Base-by-base conservation (phyloP, 805 yeast genomes). In the Metschnikowia similis region DNA sequence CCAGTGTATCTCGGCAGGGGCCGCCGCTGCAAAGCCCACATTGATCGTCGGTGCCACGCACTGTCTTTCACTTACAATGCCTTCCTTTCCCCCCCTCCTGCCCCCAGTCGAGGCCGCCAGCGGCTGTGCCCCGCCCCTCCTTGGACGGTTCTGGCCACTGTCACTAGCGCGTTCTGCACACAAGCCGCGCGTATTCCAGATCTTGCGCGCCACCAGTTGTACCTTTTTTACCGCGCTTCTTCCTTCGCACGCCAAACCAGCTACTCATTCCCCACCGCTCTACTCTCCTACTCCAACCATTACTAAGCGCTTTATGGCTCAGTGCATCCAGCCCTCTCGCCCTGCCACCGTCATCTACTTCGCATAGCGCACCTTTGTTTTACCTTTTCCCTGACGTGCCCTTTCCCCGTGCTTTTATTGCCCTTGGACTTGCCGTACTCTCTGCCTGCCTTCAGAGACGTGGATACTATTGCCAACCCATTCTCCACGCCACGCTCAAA, bases 141-240 rank as follows among this genome's bases (percentile, higher is more conserved):
- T 3, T 6, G 16, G 28, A 29, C 39, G n/a, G 29, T 11, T 21
- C 39, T 21, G 26, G 39, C 28, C 29, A 16, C 31, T 27, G 3
- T 8, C 21, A 9, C 14, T 6, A 10, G 39, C 0, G 6, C 6
- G 21, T 17, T 17, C 45, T 32, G 45, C 37, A 41, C 13, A 4
- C 14, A 41, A 5, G 8, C 37, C 45, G 17, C 45, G 45, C 35
- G 31, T 37, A 6, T n/a, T 30, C 30, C 41, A 17, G 36, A 36
- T 35, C 48, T 29, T 30, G 36, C 47, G 32, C 35, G 8, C 48
- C 41, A 13, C 30, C 27, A 36, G 49, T 28, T 38, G 41, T 45
- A 46, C 52, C 41, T 42, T 38, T 36, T 39, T 37, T 38, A 45
- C 38, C 52, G 41, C 48, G 43, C 30, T 8, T 31, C 44, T 11